Conservation (phyloP, 352 stramenopile genomes). For the Phytopythium montanum region DNA sequence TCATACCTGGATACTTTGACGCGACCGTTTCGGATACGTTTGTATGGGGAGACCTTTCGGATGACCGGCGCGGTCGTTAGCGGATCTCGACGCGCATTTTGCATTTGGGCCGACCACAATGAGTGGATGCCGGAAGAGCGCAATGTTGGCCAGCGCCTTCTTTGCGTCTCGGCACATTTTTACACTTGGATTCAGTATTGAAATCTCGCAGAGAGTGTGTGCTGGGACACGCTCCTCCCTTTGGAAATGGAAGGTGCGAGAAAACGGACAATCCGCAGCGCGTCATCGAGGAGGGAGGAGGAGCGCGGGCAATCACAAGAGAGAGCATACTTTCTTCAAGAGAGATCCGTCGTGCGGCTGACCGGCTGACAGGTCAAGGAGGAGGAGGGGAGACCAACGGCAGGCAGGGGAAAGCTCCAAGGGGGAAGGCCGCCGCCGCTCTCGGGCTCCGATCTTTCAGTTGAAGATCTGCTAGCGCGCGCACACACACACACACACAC, state of each 20-base stretch:
- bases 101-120: background rate
- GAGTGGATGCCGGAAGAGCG: background rate
- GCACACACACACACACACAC: conserved; percentile 14
- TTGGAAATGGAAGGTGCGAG: conserved; percentile 22
- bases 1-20: background rate
- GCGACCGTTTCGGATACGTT: background rate
- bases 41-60: background rate
- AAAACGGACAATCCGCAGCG: background rate
- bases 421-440: background rate
- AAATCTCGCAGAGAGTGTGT: conserved; percentile 12
- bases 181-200: background rate
- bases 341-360: background rate
- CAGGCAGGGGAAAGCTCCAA: background rate
- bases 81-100: background rate
- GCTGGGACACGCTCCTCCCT: conserved; percentile 20
- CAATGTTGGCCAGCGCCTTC: background rate
- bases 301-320: conserved; percentile 7
- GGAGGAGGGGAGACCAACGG: background rate
- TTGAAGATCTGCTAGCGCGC: conserved; percentile 54
- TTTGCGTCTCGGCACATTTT: background rate
- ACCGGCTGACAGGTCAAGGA: conserved; percentile 5
- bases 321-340: background rate
- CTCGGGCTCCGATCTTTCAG: conserved; percentile 28
- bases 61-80: background rate
- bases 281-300: conserved; percentile 4